A percentile compares a stretch with the other conserved stretches of the same genome.
Evolutionary conservation across 2,329 filamentous ascomycete species (phyloP).

Genomic region (Xylariaceae sp.): DNA sequence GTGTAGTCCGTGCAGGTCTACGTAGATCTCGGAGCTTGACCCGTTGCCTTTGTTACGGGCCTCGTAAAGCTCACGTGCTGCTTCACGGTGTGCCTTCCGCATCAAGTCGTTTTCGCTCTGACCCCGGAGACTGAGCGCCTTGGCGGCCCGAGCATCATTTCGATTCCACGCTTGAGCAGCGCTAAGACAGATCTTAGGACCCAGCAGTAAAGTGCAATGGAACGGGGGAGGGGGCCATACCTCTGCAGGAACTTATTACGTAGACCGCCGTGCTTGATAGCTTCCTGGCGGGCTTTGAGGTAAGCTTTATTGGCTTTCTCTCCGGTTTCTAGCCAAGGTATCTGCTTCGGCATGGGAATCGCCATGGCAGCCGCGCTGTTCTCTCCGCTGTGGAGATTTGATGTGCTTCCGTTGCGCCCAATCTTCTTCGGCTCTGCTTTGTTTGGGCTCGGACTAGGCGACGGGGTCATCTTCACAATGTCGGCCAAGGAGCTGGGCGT

Average conservation of each 20-base stretch:
- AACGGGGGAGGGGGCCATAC: constrained; percentile 40
- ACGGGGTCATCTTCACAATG: constrained; percentile 91
- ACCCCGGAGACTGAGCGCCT: constrained; percentile 86
- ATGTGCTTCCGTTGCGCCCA: constrained; percentile 59
- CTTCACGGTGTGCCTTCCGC: constrained; percentile 93
- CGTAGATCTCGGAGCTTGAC: constrained; percentile 69
- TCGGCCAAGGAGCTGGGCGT: constrained; percentile 79
- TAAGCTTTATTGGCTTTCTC: constrained; percentile 88
- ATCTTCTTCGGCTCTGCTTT: constrained; percentile 56
- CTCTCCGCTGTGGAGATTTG: constrained; percentile 61
- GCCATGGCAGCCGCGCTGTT: constrained; percentile 76
- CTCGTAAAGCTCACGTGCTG: constrained; percentile 85
- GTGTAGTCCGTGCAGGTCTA: constrained; percentile 97
- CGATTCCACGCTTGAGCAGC: constrained; percentile 98
- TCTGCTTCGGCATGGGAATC: constrained; percentile 82
- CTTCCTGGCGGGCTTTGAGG: constrained; percentile 88
- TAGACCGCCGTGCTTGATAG: constrained; percentile 93
- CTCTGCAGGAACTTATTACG: constrained; percentile 96
- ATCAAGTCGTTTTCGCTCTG: constrained; percentile 97
- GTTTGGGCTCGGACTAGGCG: constrained; percentile 60
- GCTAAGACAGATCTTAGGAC: constrained; percentile 40
- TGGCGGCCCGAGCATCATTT: constrained; percentile 92
- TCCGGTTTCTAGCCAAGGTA: constrained; percentile 95
- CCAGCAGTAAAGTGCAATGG: not conserved
- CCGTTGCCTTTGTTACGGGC: constrained; percentile 72